Conservation (phyloP, 192 early-diverging fungal species). For the Physocladia obscura region DNA sequence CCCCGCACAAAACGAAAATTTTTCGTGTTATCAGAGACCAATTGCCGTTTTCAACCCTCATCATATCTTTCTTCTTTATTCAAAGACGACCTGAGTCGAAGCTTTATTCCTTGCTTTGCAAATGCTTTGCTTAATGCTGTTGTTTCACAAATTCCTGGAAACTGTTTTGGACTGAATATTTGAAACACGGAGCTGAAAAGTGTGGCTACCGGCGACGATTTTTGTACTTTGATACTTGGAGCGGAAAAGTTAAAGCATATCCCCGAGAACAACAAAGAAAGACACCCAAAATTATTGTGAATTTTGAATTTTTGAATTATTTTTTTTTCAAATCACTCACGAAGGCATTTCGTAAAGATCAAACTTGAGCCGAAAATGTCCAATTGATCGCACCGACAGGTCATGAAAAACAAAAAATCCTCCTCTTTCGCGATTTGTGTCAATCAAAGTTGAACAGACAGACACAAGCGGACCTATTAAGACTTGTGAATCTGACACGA, state of each 20-base stretch:
- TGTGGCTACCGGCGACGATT: conserved; percentile 9
- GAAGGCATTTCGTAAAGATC: conserved; percentile 39
- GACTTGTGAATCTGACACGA: too few species aligned
- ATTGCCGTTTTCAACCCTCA: too few species aligned
- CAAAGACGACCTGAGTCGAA: too few species aligned
- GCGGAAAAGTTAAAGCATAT: too few species aligned
- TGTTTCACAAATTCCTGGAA: conserved; percentile 44
- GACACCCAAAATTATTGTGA: too few species aligned
- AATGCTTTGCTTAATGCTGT: conserved; percentile 43
- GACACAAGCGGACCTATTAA: conserved; percentile 38
- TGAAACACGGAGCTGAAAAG: conserved; percentile 32
- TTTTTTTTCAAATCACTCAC: too few species aligned
- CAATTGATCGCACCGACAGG: conserved; percentile 34
- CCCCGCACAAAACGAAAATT: too few species aligned
- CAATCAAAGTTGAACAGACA: conserved; percentile 31
- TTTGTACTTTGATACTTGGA: too few species aligned
- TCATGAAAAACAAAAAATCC: conserved; percentile 50
- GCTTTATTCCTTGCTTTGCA: conserved; percentile 40
- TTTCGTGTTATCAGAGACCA: too few species aligned
- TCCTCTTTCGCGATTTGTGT: conserved; percentile 25
- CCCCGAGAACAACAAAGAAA: too few species aligned
- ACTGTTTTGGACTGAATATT: conserved; percentile 42
- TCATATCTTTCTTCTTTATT: too few species aligned
- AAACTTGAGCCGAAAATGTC: conserved; percentile 40
- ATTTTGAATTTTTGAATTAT: too few species aligned